Evolutionary conservation across 2,329 filamentous ascomycete species (phyloP), one percentile per base, ranked within the genome.

Genomic region (Aspergillus sp.): DNA sequence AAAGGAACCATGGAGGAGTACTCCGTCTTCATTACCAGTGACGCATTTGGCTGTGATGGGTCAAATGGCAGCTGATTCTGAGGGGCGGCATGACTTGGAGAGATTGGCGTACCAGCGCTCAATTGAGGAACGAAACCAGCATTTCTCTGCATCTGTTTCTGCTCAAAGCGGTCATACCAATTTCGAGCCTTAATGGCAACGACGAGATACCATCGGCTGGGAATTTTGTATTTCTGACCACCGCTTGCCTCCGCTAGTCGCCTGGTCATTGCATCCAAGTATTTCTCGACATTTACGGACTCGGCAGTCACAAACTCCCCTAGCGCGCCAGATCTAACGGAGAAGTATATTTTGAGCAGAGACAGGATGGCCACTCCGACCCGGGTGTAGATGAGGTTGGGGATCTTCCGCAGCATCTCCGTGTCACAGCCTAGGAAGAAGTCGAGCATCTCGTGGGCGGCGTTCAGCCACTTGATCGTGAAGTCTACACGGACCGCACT

Each of bases 401-500:
- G 72, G 42, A 76, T 61, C 58, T 70, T 70, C 32, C 72, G 71
- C 66, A 75, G 65, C 8, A 71, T 69, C 13, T 74, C 71, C 13
- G 68, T 70, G 58, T 72, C 73, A 58, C 73, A 76, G 38, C 60
- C 64, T 36, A 75, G 61, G 21, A 74, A 68, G 2, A 69, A 66
- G 53, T 76, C 68, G 15, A 76, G 67, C 54, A 75, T 54, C 53
- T 72, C 68, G 7, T 75, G 74, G 10, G 73, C 70, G 19, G 73
- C 70, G 47, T 73, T 70, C 72, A 76, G 69, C 73, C 73, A 76
- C 65, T 75, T 76, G 44, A 76, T 66, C 3, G 68, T 75, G 61
- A 76, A 68, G 50, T 76, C 73, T 53, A 76, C 68, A 19, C 73
- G 73, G 54, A 73, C 68, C 2, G 71, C 72, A 51, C 73, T 75